Base-by-base conservation (phyloP, 176 grass and related monocot species). In the Phyllostachys edulis region DNA sequence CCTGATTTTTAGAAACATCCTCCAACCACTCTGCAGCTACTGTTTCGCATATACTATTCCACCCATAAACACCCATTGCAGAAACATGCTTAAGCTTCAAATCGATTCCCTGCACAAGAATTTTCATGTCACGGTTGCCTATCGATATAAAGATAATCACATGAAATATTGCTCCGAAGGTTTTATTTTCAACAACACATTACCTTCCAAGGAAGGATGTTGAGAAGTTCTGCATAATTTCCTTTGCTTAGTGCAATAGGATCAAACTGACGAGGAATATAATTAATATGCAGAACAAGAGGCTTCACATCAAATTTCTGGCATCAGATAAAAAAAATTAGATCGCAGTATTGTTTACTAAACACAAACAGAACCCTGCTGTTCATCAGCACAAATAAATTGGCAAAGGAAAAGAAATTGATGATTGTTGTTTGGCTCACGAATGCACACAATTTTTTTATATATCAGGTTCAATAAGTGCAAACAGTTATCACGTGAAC, bases 161-260 rank as follows among this genome's bases (percentile, higher is more conserved):
- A 75, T 21, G 47, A 60, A 27, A 10, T n/a, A 65, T 44, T 78
- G 21, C 15, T 78, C 27, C 38, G n/a, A 11, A 74, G 26, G 47
- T 29, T 56, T 59, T 15, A 40, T 67, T 26, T 59, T 39, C 51
- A 79, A 26, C 20, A 80, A 67, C 18, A 10, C 69, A 10, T 88
- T 92, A 99, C 96, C 96, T 92, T 99, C 96, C 93, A 99, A 20
- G 93, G 89, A 56, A 99, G 87, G 84, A 99, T 94, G 82, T 99
- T 99, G 69, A 99, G 93, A 90, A 99, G 87, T 89, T 99, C 96
- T 73, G 89, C 91, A 5, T 99, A 99, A 78, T 96, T 99, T 84
- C 96, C 96, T 89, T 89, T 94, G 81, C 93, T 86, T 45, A 99
- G 84, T 87, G 96, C 91, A 71, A 92, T 64, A 9, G 90, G 89